A percentile compares a stretch with the other conserved stretches of the same genome.
Evolutionary conservation across 495 filamentous ascomycete species (phyloP).

Genomic region (Neurospora terricola): DNA sequence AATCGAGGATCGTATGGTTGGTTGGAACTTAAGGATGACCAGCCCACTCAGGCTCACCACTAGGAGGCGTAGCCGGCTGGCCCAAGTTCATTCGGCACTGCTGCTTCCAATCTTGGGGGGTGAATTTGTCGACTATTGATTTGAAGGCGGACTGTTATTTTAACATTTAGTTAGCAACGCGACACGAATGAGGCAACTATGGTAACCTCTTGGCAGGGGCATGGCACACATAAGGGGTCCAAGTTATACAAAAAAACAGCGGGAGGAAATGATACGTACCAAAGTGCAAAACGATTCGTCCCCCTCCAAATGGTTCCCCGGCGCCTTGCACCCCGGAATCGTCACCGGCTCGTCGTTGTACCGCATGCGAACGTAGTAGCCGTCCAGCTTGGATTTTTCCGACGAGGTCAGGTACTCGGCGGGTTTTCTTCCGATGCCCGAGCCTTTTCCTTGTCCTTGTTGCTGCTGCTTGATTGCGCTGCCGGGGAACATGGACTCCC

Average conservation of each 20-base stretch:
- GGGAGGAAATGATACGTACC: slow-evolving; percentile 34
- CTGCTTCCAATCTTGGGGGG: slow-evolving; percentile 66
- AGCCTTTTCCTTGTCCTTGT: not conserved
- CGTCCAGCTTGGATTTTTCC: slow-evolving; percentile 47
- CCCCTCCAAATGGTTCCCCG: slow-evolving; percentile 77
- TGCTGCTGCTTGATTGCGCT: not conserved
- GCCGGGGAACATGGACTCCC: slow-evolving; percentile 32
- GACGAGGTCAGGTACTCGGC: slow-evolving; percentile 34
- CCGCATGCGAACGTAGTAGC: slow-evolving; percentile 85
- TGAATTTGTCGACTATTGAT: slow-evolving; percentile 79
- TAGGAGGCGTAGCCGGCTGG: slow-evolving; percentile 38
- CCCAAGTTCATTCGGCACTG: slow-evolving; percentile 63
- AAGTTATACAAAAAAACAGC: not conserved
- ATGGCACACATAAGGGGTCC: not conserved
- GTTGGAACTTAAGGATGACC: slow-evolving; percentile 19
- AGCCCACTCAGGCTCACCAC: slow-evolving; percentile 39
- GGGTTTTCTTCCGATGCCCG: slow-evolving; percentile 41
- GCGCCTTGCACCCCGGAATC: slow-evolving; percentile 67
- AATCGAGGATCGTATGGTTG: too few species aligned
- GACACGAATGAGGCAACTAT: not conserved
- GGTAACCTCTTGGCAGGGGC: not conserved
- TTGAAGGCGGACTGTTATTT: slow-evolving; percentile 70
- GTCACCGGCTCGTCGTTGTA: slow-evolving; percentile 79
- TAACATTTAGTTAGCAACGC: not conserved
- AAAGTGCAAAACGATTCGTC: slow-evolving; percentile 90